A percentile compares a stretch with the other conserved stretches of the same genome.
Conservation (phyloP, 1,284 basidiomycete genomes). For the Singerocomus inundabilis region DNA sequence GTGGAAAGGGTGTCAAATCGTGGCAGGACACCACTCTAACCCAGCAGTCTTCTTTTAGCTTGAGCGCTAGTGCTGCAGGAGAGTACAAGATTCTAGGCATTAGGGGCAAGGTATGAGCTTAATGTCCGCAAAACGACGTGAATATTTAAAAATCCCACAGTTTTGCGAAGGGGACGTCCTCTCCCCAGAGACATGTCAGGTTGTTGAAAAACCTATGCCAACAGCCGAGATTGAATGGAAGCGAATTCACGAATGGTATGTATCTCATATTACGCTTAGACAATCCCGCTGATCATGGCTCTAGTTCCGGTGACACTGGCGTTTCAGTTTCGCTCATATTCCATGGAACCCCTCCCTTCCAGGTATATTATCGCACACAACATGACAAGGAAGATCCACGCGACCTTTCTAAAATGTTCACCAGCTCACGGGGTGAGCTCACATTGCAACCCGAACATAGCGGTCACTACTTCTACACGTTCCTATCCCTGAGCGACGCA, state of each 20-base stretch:
- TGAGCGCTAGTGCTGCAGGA: slow-evolving; percentile 67
- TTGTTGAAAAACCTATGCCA: slow-evolving; percentile 74
- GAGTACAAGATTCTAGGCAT: slow-evolving; percentile 77
- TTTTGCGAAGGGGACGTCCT: slow-evolving; percentile 79
- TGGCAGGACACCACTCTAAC: slow-evolving; percentile 64
- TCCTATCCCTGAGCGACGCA: slow-evolving; percentile 78
- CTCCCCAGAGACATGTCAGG: slow-evolving; percentile 75
- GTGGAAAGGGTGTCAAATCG: slow-evolving; percentile 44
- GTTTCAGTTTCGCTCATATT: slow-evolving; percentile 85
- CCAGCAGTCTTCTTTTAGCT: slow-evolving; percentile 46
- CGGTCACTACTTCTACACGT: slow-evolving; percentile 88
- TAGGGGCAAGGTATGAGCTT: slow-evolving; percentile 54
- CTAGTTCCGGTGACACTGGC: slow-evolving; percentile 91
- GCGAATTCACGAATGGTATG: slow-evolving; percentile 86
- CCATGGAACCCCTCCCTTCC: slow-evolving; percentile 89
- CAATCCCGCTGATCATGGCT: slow-evolving; percentile 1
- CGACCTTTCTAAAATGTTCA: slow-evolving; percentile 62
- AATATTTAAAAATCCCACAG: slow-evolving; percentile 30
- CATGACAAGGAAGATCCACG: slow-evolving; percentile 63
- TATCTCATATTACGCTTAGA: too few species aligned
- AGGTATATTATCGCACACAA: slow-evolving; percentile 75
- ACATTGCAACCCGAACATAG: slow-evolving; percentile 85
- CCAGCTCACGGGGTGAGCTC: slow-evolving; percentile 78
- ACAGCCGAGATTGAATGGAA: slow-evolving; percentile 85
- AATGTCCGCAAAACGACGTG: background rate